Percentiles rank a stretch among this genome's conserved stretches.
These are phyloP conservation scores for Sanghuangporus baumii DNA, from an alignment of 1,284 basidiomycete genomes.

Conservation along the genomic window DNA sequence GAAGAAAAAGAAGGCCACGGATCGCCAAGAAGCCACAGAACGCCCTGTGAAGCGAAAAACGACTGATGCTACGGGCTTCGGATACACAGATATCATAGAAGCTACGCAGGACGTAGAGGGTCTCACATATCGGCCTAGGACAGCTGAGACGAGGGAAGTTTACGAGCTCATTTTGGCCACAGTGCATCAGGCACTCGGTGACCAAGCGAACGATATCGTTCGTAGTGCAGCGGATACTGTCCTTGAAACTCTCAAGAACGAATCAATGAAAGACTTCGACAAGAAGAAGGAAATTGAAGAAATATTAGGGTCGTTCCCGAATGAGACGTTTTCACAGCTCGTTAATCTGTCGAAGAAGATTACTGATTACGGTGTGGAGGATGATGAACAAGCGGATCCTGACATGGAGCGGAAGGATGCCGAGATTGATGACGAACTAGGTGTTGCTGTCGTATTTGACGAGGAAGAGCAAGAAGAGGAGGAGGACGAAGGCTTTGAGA, in stretches of 20 bases:
- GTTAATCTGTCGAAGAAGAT: constrained; percentile 91
- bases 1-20: constrained; percentile 82
- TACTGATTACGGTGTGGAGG: constrained; percentile 91
- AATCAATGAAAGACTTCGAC: constrained; percentile 92
- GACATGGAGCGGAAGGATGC: constrained; percentile 74
- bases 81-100: constrained; percentile 86
- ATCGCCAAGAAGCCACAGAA: constrained; percentile 51
- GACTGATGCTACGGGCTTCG: constrained; percentile 54
- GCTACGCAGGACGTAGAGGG: constrained; percentile 93
- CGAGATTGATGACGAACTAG: constrained; percentile 88
- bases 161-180: constrained; percentile 90
- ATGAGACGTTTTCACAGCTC: constrained; percentile 83
- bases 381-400: constrained; percentile 69
- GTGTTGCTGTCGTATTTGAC: constrained; percentile 94
- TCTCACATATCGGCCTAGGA: constrained; percentile 86
- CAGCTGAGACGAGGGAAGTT: constrained; percentile 90
- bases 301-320: constrained; percentile 64
- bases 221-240: constrained; percentile 91
- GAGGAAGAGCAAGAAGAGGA: constrained; percentile 92
- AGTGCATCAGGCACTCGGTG: constrained; percentile 82
- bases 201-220: constrained; percentile 94
- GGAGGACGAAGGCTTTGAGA: constrained; percentile 80
- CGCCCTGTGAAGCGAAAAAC: constrained; percentile 52
- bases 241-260: constrained; percentile 87
- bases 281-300: constrained; percentile 94